Evolutionary conservation across 2,329 filamentous ascomycete genomes (phyloP), one percentile per base, ranked within the genome.

Genomic region (Fusarium citri): DNA sequence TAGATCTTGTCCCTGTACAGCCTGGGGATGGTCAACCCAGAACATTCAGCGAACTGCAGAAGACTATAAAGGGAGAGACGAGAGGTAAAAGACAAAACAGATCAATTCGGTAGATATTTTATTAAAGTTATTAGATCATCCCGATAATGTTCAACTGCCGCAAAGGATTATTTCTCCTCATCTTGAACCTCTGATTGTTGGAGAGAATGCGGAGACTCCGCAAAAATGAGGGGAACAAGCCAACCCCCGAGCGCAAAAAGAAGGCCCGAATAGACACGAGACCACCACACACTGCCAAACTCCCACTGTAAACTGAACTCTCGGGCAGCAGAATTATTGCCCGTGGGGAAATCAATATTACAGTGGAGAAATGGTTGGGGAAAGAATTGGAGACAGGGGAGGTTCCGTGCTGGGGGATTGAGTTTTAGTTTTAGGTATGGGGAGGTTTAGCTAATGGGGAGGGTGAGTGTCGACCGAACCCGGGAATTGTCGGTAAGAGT

Each of bases 151-250:
- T 26, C 2, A 51, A n/a, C 40, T n/a, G 25, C 31, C 23, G 49
- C 18, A 6, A 20, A 26, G 10, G 8, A n/a, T 23, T 14, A 26
- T 51, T n/a, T 48, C 59, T 37, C 48, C 0, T 26, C 34, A 34
- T 42, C 26, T 53, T 58, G 25, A 55, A 37, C 37, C 28, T 20
- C 28, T 15, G n/a, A 55, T 45, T 20, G 49, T 70, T 71, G 67
- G 67, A 71, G 63, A 64, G 48, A 54, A 64, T 71, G 67, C 67
- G 68, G 68, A 70, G 68, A 41, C 68, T 70, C 67, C 68, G 68
- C 68, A 70, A 63, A 55, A 37, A 41, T 66, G 63, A 66, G 50
- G 55, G 53, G 46, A 42, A 49, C 14, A 14, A 46, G 11, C 15
- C 22, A 12, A 23, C 20, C 66, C 54, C 40, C 34, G 9, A 31